Evolutionary conservation across 2,329 filamentous ascomycete genomes (phyloP), one percentile per base, ranked within the genome.

Genomic region (Sphaerulina musiva): DNA sequence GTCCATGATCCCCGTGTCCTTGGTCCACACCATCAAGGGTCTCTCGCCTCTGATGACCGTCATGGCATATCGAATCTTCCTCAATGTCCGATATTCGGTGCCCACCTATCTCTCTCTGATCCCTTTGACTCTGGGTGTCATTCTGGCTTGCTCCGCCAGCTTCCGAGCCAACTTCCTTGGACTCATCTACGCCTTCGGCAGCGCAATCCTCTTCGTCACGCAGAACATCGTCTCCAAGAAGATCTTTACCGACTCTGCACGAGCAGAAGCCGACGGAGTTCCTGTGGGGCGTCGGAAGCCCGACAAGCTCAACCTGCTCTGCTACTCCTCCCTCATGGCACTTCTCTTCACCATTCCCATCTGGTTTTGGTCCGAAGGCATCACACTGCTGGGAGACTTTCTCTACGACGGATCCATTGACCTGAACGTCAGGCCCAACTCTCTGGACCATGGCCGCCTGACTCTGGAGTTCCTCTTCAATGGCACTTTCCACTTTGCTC

Each of bases 191-290:
- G 91, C 93, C 3, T 85, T 98, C 38, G 76, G 89, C 34, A 91
- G 89, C n/a, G 89, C 93, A 6, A 76, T 97, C 53, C 86, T 97
- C 60, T 98, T 98, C 68, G 93, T 98, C 36, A 93, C 90, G 0
- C 93, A 98, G 69, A 98, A 98, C 68, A 98, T 98, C 54, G 95
- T 96, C 62, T 97, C 92, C 17, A 98, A 98, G 73, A 89, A 89
- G 61, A 83, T 98, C 8, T 98, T 98, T 77, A 98, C 96, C 70
- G 91, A 96, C 68, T 89, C 89, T 6, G 86, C 89, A 6, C 84
- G 84, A 55, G 87, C 89, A 2, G 92, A 96, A 72, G 82, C 84
- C 6, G 89, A 95, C 51, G 74, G 76, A 2, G 81, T 81, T 1
- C 78, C 80, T 0, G 73, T 78, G 10, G 80, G 80, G 52, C 80